Percentiles rank a stretch among this genome's conserved stretches.
phyloP scores from a whole-genome alignment of 441 rosid species.

The Eugenia klotzschiana region DNA sequence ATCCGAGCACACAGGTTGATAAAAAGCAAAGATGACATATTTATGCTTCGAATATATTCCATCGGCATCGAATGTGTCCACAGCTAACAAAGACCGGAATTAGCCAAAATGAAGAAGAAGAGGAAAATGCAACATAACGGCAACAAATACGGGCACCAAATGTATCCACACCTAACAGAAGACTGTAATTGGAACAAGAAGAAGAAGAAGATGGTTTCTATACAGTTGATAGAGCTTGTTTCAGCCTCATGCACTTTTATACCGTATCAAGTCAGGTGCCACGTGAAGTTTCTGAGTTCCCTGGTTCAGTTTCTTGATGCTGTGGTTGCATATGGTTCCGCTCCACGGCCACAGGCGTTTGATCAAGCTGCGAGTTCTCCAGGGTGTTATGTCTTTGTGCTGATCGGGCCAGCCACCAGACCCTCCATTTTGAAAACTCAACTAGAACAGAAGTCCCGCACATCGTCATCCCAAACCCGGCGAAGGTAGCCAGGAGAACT shows the following conservation, averaged over 20 bases:
- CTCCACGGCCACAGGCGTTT: conserved; percentile 1
- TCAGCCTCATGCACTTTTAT: neutral
- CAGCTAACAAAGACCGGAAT: neutral
- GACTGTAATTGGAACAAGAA: neutral
- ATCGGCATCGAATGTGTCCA: neutral
- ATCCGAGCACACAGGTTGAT: neutral
- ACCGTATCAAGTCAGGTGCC: neutral
- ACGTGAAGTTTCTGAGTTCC: conserved; percentile 3
- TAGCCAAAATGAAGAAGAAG: neutral
- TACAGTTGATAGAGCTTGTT: neutral
- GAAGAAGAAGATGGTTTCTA: neutral
- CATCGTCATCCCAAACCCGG: conserved; percentile 76
- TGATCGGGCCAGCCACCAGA: conserved; percentile 7
- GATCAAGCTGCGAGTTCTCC: conserved; percentile 11
- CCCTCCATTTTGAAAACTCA: conserved; percentile 32
- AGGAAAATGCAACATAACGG: neutral
- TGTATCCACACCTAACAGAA: neutral
- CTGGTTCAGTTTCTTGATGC: conserved; percentile 4
- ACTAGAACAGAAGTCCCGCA: conserved; percentile 32
- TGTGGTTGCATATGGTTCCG: conserved; percentile 6
- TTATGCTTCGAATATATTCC: neutral
- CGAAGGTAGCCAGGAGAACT: conserved; percentile 58
- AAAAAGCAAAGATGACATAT: neutral
- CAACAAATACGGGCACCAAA: neutral
- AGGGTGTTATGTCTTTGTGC: conserved; percentile 9